phyloP scores from a whole-genome alignment of 2,329 filamentous ascomycete species.

The Nakataea oryzae region DNA sequence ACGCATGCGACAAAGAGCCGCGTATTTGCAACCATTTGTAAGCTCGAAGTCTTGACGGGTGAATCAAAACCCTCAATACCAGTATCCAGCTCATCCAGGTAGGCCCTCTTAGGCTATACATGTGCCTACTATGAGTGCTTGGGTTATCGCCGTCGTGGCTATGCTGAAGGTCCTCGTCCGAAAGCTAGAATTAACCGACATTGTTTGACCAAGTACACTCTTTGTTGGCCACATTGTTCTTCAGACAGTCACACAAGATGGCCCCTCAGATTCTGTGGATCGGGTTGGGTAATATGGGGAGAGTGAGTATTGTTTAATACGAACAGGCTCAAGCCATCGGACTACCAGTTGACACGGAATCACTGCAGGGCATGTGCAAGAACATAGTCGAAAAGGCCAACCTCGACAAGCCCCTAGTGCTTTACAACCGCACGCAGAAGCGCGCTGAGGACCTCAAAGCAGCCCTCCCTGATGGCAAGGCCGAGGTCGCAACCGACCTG shows the following conservation, averaged over 20 bases:
- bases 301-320: constrained; percentile 37
- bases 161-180: neutral
- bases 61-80: neutral
- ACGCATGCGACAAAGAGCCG: neutral
- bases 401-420: constrained; percentile 58
- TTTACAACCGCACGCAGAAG: constrained; percentile 70
- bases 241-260: constrained; percentile 25
- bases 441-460: constrained; percentile 54
- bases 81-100: neutral
- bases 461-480: constrained; percentile 49
- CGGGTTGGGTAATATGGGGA: constrained; percentile 81
- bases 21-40: neutral
- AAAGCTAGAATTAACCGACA: neutral
- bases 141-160: too few species aligned
- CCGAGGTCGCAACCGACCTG: constrained; percentile 53
- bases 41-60: neutral
- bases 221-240: neutral
- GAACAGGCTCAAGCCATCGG: neutral
- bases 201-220: neutral
- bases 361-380: constrained; percentile 63
- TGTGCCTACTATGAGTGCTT: neutral
- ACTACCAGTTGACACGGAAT: neutral
- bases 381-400: constrained; percentile 73
- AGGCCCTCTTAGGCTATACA: neutral
- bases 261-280: constrained; percentile 62